These are phyloP conservation scores for Diaporthe destruens DNA, from an alignment of 2,329 filamentous ascomycete genomes.

Conservation along the genomic window DNA sequence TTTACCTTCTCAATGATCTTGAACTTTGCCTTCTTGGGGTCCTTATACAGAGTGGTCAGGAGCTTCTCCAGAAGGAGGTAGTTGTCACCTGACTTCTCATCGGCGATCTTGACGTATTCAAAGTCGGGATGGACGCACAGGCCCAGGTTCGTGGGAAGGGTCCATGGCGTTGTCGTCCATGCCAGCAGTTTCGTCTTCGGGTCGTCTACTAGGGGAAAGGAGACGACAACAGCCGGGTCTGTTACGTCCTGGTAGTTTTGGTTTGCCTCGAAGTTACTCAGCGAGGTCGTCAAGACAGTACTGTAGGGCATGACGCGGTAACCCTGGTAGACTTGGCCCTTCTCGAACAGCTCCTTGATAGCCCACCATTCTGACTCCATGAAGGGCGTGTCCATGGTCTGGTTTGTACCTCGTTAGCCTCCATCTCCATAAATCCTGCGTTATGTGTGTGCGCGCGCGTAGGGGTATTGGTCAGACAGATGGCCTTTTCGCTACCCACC, in stretches of 20 bases:
- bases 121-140: constrained; percentile 81
- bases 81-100: constrained; percentile 84
- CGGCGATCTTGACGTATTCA: constrained; percentile 86
- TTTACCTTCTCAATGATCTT: constrained; percentile 83
- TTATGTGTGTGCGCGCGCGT: not conserved
- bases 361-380: constrained; percentile 99
- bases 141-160: constrained; percentile 80
- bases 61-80: constrained; percentile 88
- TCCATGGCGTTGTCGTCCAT: constrained; percentile 90
- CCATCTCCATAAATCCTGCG: constrained; percentile 30
- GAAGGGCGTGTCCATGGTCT: constrained; percentile 92
- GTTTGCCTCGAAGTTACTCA: constrained; percentile 94
- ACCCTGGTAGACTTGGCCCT: constrained; percentile 89
- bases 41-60: constrained; percentile 88
- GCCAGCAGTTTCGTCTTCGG: constrained; percentile 81
- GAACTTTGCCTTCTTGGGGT: constrained; percentile 94
- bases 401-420: constrained; percentile 49
- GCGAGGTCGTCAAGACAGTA: constrained; percentile 86
- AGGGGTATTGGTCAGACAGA: not conserved
- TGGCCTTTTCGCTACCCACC: constrained; percentile 46
- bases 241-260: constrained; percentile 96
- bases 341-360: constrained; percentile 92
- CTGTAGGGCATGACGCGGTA: constrained; percentile 96
- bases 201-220: constrained; percentile 85
- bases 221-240: constrained; percentile 89